Conservation (phyloP, 169 alveolate species). For the Plasmodium cynomolgi region DNA sequence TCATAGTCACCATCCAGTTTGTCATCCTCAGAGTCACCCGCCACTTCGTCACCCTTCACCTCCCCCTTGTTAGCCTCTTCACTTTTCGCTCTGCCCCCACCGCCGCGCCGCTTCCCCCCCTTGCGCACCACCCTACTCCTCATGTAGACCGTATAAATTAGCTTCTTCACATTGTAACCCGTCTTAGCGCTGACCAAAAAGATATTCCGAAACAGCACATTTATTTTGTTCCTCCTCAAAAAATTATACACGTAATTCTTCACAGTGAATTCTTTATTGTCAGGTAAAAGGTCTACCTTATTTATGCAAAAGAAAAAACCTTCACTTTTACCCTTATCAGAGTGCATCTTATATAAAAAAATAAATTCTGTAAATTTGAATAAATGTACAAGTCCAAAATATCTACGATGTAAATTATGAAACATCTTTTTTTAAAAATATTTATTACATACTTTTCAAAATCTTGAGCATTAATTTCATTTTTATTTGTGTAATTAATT, state of each 20-base stretch:
- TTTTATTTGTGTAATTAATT: slow-evolving; percentile 57
- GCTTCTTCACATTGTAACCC: slow-evolving; percentile 65
- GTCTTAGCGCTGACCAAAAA: slow-evolving; percentile 75
- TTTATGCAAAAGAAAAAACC: slow-evolving; percentile 74
- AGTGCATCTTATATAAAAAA: slow-evolving; percentile 37
- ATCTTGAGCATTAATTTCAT: slow-evolving; percentile 73
- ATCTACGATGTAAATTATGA: slow-evolving; percentile 71
- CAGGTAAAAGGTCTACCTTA: slow-evolving; percentile 44
- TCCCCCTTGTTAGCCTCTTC: not conserved
- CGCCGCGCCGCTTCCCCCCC: not conserved
- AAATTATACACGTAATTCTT: slow-evolving; percentile 57
- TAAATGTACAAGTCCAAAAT: slow-evolving; percentile 68
- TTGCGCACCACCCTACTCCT: slow-evolving; percentile 1
- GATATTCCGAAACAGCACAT: slow-evolving; percentile 50
- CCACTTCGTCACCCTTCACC: not conserved
- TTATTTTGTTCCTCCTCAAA: slow-evolving; percentile 48
- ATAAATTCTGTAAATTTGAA: slow-evolving; percentile 52
- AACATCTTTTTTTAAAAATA: slow-evolving; percentile 70
- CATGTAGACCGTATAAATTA: slow-evolving; percentile 42
- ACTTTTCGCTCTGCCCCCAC: not conserved
- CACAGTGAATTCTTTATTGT: slow-evolving; percentile 58
- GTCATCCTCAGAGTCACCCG: not conserved
- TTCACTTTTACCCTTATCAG: slow-evolving; percentile 52
- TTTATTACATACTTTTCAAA: slow-evolving; percentile 75
- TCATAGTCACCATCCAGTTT: not conserved